These are phyloP conservation scores for Hammondia hammondi DNA, from an alignment of 169 alveolate species.

Conservation along the genomic window DNA sequence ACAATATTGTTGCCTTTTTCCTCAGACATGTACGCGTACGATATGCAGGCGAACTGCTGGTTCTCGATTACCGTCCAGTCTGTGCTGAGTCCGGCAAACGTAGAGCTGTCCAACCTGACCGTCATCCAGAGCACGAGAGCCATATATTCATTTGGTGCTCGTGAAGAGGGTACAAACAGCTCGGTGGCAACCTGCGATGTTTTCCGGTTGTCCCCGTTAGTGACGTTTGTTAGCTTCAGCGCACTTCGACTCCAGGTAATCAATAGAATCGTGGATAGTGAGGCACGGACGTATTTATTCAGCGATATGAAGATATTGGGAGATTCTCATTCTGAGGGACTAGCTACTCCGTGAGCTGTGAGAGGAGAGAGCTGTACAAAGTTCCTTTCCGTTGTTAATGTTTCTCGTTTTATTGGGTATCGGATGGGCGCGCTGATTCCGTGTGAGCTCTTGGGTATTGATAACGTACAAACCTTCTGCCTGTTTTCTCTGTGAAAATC, in stretches of 20 bases:
- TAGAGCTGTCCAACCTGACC: slow-evolving; percentile 34
- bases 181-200: slow-evolving; percentile 55
- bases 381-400: too few species aligned
- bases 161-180: slow-evolving; percentile 45
- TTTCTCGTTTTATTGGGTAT: too few species aligned
- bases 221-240: slow-evolving; percentile 61
- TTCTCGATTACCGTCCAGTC: slow-evolving; percentile 39
- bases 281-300: too few species aligned
- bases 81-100: slow-evolving; percentile 15
- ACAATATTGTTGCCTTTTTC: not conserved
- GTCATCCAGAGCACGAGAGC: slow-evolving; percentile 44
- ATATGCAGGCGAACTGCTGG: slow-evolving; percentile 69
- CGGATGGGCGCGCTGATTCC: too few species aligned
- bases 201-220: slow-evolving; percentile 55
- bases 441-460: too few species aligned
- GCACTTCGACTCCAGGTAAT: slow-evolving; percentile 59
- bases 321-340: too few species aligned
- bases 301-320: too few species aligned
- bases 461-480: too few species aligned
- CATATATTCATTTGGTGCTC: slow-evolving; percentile 58
- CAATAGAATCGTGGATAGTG: not conserved
- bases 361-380: too few species aligned
- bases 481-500: too few species aligned
- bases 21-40: slow-evolving; percentile 62
- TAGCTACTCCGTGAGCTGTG: too few species aligned